A percentile compares a stretch with the other conserved stretches of the same genome.
Conservation (phyloP, 2,329 filamentous ascomycete species). For the Clonostachys sp. region DNA sequence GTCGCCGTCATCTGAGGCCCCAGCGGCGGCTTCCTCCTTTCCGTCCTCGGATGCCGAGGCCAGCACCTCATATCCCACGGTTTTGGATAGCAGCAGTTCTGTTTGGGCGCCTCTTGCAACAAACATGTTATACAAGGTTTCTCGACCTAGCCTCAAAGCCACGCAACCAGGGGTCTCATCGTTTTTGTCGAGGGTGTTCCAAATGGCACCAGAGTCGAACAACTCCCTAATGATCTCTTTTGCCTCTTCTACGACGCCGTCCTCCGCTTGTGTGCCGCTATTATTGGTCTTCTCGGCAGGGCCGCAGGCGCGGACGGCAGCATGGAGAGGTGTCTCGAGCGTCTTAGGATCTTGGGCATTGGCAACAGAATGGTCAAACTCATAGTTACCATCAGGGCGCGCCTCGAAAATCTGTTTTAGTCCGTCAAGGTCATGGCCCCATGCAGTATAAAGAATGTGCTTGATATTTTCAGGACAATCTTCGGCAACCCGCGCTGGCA, state of each 20-base stretch:
- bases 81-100: conserved; percentile 76
- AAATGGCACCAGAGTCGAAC: conserved; percentile 86
- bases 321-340: conserved; percentile 83
- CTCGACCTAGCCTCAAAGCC: conserved; percentile 65
- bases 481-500: conserved; percentile 47
- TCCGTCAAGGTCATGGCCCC: conserved; percentile 56
- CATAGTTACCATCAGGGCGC: conserved; percentile 35
- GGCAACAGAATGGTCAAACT: conserved; percentile 23
- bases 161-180: conserved; percentile 91
- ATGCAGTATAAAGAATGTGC: conserved; percentile 48
- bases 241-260: conserved; percentile 51
- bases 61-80: conserved; percentile 78
- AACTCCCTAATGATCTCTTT: conserved; percentile 69
- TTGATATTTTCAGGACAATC: conserved; percentile 45
- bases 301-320: conserved; percentile 76
- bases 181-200: conserved; percentile 88
- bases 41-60: conserved; percentile 49
- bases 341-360: conserved; percentile 83
- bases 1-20: conserved; percentile 21
- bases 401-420: conserved; percentile 66
- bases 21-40: conserved; percentile 40
- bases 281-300: conserved; percentile 21
- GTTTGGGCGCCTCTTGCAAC: conserved; percentile 88
- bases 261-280: conserved; percentile 19
- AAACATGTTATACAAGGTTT: conserved; percentile 72